phyloP scores from a whole-genome alignment of 176 grass and related monocot species.

The Secale cereale region DNA sequence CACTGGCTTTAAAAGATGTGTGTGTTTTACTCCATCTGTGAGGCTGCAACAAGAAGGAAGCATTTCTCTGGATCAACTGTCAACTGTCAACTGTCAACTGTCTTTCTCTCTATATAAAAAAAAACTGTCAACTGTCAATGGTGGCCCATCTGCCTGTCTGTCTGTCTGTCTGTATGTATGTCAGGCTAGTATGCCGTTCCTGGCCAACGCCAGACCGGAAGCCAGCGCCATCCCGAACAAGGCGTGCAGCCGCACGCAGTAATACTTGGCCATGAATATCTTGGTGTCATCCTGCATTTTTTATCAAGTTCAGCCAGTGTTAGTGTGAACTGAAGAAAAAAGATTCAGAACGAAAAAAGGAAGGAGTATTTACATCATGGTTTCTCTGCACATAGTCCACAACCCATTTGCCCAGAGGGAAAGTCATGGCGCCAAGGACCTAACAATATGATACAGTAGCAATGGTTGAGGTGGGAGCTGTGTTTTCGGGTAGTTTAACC shows the following conservation, averaged over 20 bases:
- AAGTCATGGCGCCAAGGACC: constrained; percentile 58
- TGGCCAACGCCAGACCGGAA: no score
- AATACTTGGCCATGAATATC: constrained; percentile 97
- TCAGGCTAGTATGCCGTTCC: no score
- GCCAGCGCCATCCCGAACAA: no score
- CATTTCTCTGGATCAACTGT: background rate
- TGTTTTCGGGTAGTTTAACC: background rate
- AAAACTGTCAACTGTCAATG: background rate
- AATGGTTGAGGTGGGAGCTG: constrained; percentile 3
- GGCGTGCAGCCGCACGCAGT: constrained; percentile 78
- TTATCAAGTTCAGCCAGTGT: background rate
- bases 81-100: background rate
- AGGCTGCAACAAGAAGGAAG: background rate
- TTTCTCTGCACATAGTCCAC: constrained; percentile 67
- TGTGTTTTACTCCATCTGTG: background rate
- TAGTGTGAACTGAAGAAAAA: background rate
- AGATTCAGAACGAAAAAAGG: background rate
- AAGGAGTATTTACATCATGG: constrained; percentile 42
- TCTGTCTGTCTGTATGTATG: no score
- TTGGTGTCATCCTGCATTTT: constrained; percentile 70
- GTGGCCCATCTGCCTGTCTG: background rate
- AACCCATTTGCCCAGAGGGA: constrained; percentile 63
- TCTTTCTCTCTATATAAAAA: no score
- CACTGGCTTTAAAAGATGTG: background rate
- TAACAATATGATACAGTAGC: constrained; percentile 12